Conservation (phyloP, 2,329 filamentous ascomycete genomes). For the Trichoderma koningiopsis region DNA sequence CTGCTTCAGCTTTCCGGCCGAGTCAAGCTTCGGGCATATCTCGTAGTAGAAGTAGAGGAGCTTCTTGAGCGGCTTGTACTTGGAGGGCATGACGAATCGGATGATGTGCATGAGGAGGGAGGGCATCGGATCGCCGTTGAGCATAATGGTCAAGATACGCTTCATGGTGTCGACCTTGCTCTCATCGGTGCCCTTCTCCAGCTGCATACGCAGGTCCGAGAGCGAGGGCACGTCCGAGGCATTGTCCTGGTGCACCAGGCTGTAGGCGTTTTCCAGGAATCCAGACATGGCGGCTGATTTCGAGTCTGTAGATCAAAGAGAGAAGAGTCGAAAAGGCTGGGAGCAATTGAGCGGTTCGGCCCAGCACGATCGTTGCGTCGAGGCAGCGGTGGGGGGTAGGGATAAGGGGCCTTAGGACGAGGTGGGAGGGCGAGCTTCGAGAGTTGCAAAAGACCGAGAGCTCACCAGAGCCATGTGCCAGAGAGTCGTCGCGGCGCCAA, state of each 20-base stretch:
- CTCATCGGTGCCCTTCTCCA: conserved; percentile 93
- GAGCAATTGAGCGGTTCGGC: not conserved
- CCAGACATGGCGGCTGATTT: conserved; percentile 73
- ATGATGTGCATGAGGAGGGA: conserved; percentile 99
- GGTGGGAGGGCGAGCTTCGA: conserved; percentile 30
- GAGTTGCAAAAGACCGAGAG: conserved; percentile 31
- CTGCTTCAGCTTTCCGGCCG: conserved; percentile 92
- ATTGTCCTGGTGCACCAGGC: conserved; percentile 97
- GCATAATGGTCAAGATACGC: conserved; percentile 93
- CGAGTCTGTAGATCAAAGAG: conserved; percentile 2
- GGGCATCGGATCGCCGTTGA: conserved; percentile 96
- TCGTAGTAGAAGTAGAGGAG: conserved; percentile 99
- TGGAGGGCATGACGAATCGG: conserved; percentile 98
- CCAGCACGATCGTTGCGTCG: conserved; percentile 32
- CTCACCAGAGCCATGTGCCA: conserved; percentile 38
- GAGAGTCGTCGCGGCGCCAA: conserved; percentile 33
- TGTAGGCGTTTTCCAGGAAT: conserved; percentile 94
- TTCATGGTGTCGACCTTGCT: conserved; percentile 95
- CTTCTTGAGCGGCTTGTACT: conserved; percentile 96
- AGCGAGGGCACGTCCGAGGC: conserved; percentile 86
- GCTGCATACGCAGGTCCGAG: conserved; percentile 87
- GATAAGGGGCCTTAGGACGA: conserved; percentile 36
- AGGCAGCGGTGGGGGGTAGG: conserved; percentile 39
- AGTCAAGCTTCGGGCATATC: conserved; percentile 94
- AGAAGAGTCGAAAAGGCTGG: conserved; percentile 28